Conservation (phyloP, 2,329 filamentous ascomycete genomes). For the Dothistroma pini region DNA sequence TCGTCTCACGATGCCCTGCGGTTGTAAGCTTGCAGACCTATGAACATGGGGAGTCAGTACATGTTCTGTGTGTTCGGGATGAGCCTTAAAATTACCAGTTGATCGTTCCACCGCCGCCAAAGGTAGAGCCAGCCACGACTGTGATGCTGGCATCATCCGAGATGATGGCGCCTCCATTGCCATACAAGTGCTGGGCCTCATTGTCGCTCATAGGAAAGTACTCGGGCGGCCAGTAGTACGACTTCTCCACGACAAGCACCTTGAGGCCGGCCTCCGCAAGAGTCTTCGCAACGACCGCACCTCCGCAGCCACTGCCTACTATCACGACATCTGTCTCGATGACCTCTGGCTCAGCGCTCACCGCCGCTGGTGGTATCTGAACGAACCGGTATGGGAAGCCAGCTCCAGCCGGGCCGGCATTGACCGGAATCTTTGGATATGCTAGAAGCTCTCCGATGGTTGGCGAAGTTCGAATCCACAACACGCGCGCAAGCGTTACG, state of each 20-base stretch:
- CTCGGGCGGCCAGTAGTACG: constrained; percentile 68
- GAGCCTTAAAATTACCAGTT: neutral
- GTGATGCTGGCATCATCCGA: constrained; percentile 51
- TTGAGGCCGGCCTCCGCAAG: constrained; percentile 70
- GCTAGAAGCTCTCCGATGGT: constrained; percentile 55
- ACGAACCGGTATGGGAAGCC: constrained; percentile 59
- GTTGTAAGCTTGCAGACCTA: constrained; percentile 57
- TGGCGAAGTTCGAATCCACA: constrained; percentile 55
- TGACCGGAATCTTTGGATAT: constrained; percentile 55
- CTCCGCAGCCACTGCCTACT: constrained; percentile 83
- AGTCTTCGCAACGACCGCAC: constrained; percentile 75
- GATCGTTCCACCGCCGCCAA: constrained; percentile 65
- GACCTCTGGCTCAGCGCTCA: constrained; percentile 46
- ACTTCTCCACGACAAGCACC: constrained; percentile 80
- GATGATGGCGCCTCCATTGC: constrained; percentile 59
- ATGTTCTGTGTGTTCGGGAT: neutral
- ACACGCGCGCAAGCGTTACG: constrained; percentile 52
- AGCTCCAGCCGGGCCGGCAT: constrained; percentile 49
- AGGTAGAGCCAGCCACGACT: constrained; percentile 66
- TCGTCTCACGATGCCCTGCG: constrained; percentile 70
- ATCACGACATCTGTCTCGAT: constrained; percentile 80
- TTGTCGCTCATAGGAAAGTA: constrained; percentile 71
- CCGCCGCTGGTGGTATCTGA: constrained; percentile 49
- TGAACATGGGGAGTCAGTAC: constrained; percentile 51
- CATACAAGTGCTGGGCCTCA: constrained; percentile 63